phyloP scores from a whole-genome alignment of 2,329 filamentous ascomycete species.

The Ophiocordyceps camponoti-rufipedis region DNA sequence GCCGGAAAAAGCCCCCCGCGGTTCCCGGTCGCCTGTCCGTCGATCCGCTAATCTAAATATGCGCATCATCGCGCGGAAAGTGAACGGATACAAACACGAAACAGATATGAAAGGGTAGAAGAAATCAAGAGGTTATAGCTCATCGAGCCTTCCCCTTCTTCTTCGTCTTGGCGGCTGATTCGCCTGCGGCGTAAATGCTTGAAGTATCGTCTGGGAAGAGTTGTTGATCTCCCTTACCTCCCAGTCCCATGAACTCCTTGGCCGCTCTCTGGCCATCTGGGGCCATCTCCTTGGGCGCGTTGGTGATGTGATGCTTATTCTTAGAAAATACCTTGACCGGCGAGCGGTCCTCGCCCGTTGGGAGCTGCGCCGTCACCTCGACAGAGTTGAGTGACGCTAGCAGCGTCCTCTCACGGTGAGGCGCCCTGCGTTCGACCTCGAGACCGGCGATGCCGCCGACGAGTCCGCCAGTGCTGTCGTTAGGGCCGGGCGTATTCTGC shows the following conservation, averaged over 20 bases:
- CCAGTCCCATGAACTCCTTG: constrained; percentile 66
- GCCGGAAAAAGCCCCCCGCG: no score
- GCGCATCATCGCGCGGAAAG: no score
- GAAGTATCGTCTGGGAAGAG: constrained; percentile 49
- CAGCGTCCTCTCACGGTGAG: constrained; percentile 67
- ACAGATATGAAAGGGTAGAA: not conserved
- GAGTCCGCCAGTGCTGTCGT: constrained; percentile 82
- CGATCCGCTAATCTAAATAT: no score
- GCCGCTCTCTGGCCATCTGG: constrained; percentile 51
- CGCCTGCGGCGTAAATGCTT: constrained; percentile 27
- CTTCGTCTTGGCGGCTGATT: constrained; percentile 12
- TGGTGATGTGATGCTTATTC: constrained; percentile 30
- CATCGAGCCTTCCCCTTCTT: constrained; percentile 10
- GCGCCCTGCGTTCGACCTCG: constrained; percentile 68
- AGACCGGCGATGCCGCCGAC: constrained; percentile 71
- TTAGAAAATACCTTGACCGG: constrained; percentile 60
- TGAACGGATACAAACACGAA: no score
- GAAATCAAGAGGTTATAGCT: not conserved
- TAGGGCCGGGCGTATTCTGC: constrained; percentile 37
- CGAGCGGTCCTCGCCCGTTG: constrained; percentile 35
- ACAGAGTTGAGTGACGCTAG: constrained; percentile 69
- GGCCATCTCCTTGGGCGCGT: constrained; percentile 35
- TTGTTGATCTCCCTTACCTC: constrained; percentile 67
- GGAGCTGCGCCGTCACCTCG: constrained; percentile 29
- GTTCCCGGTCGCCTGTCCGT: no score